Evolutionary conservation across 164 flowering plant genomes (phyloP), one percentile per base, ranked within the genome.

Genomic region (Santalum album): DNA sequence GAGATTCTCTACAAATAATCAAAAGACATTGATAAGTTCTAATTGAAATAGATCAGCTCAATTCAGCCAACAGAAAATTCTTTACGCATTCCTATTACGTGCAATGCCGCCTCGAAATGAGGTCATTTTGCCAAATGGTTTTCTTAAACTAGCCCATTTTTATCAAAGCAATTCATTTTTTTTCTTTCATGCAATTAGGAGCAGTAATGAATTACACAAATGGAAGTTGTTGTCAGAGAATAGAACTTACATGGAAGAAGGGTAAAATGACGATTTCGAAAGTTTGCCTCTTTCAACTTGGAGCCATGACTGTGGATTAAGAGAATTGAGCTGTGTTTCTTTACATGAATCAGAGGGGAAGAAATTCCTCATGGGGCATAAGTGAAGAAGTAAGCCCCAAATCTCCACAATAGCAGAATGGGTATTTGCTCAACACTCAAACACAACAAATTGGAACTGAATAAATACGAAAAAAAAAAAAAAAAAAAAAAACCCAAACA

Each of bases 221-320:
- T n/a, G n/a, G n/a, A n/a, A n/a, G n/a, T n/a, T n/a, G n/a, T 9
- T 12, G 42, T 9, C 3, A 38, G 16, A 16, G 24, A 54, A n/a
- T 15, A 29, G 43, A 51, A 68, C 96, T 81, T 81, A 92, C 99
- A 84, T 76, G 29, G 94, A 85, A 39, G 88, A 83, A 38, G 95
- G 62, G 32, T 72, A 64, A 1, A 84, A 45, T 6, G 88, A 69
- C n/a, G 67, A 51, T 65, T 87, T 92, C 29, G 84, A 72, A 59
- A 83, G 77, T 68, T 94, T 94, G 49, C 97, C 96, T 71, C 96
- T 87, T 71, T 94, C 99, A 68, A 94, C 97, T 76, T 89, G 97
- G 53, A 94, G 95, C 96, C 97, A 94, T 25, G 99, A 83, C 69
- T 89, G 97, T 32, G 97, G 96, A 79, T 84, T 89, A 7, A 89